These are phyloP conservation scores for Triglochin maritima DNA, from an alignment of 106 monocot species.

Conservation along the genomic window DNA sequence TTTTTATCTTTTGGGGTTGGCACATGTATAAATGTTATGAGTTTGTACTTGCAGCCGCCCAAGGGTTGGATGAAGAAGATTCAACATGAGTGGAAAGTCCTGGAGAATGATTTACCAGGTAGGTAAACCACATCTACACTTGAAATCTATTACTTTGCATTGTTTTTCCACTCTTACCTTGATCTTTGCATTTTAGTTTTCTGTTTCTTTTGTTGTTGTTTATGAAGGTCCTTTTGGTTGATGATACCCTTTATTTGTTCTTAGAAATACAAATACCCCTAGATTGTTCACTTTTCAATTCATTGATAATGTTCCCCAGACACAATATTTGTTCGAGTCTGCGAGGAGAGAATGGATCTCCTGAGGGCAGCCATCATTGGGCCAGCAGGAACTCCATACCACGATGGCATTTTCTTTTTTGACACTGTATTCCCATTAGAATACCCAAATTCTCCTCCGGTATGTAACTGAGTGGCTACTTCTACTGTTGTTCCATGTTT, in stretches of 20 bases:
- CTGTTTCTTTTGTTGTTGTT: background rate
- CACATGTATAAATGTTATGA: too few species aligned
- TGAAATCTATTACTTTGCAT: background rate
- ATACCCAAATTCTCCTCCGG: conserved; percentile 27
- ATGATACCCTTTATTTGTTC: background rate
- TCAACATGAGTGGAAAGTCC: conserved; percentile 21
- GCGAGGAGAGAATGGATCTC: conserved; percentile 37
- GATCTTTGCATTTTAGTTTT: background rate
- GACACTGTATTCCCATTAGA: conserved; percentile 21
- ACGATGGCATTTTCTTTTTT: conserved; percentile 46
- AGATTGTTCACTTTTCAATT: background rate
- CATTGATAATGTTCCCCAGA: conserved; percentile 10
- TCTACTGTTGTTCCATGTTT: background rate
- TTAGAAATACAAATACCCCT: background rate
- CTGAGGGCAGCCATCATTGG: conserved; percentile 33
- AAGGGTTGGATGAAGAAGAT: conserved; percentile 17
- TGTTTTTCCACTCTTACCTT: background rate
- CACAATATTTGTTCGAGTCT: conserved; percentile 27
- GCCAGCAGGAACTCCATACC: conserved; percentile 39
- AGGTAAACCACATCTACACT: background rate
- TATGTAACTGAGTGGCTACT: background rate
- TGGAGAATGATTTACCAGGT: conserved; percentile 26
- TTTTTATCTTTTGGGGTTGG: too few species aligned
- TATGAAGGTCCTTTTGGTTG: background rate
- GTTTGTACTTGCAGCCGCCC: conserved; percentile 5